phyloP scores from a whole-genome alignment of 1,284 basidiomycete species.

The Ganoderma lucidum region DNA sequence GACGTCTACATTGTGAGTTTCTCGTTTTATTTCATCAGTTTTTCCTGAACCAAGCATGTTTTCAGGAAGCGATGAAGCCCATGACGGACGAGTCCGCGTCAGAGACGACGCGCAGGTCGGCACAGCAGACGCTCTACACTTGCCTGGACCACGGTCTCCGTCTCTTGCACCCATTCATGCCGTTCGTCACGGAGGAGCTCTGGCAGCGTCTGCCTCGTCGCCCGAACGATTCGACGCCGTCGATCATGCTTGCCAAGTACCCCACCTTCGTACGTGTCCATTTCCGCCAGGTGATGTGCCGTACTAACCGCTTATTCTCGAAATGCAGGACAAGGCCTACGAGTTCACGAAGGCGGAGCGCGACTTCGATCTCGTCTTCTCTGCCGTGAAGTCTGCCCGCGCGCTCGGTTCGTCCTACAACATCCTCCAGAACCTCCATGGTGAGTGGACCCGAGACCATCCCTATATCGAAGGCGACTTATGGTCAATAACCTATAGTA shows the following conservation, averaged over 20 bases:
- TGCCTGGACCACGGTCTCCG: conserved; percentile 92
- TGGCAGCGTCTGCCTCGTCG: conserved; percentile 96
- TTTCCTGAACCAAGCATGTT: neutral
- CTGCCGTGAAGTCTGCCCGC: conserved; percentile 81
- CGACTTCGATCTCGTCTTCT: conserved; percentile 90
- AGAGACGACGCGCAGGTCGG: conserved; percentile 72
- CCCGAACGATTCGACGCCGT: conserved; percentile 81
- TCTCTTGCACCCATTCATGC: conserved; percentile 98
- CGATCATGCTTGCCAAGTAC: conserved; percentile 91
- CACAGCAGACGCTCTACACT: conserved; percentile 96
- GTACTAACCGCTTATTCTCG: neutral
- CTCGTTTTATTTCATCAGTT: neutral
- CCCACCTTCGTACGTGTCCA: conserved; percentile 73
- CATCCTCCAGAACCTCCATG: conserved; percentile 87
- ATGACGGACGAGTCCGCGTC: conserved; percentile 87
- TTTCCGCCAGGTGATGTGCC: neutral
- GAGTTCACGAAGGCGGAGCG: conserved; percentile 81
- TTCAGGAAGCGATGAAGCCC: conserved; percentile 95
- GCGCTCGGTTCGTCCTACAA: conserved; percentile 93
- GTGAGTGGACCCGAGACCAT: conserved; percentile 49
- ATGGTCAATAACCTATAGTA: conserved; percentile 53
- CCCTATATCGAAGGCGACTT: neutral
- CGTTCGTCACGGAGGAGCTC: conserved; percentile 97
- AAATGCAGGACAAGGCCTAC: conserved; percentile 63
- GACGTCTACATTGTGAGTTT: conserved; percentile 91